phyloP scores from a whole-genome alignment of 306 rosid species.

The Gillenia trifoliata region DNA sequence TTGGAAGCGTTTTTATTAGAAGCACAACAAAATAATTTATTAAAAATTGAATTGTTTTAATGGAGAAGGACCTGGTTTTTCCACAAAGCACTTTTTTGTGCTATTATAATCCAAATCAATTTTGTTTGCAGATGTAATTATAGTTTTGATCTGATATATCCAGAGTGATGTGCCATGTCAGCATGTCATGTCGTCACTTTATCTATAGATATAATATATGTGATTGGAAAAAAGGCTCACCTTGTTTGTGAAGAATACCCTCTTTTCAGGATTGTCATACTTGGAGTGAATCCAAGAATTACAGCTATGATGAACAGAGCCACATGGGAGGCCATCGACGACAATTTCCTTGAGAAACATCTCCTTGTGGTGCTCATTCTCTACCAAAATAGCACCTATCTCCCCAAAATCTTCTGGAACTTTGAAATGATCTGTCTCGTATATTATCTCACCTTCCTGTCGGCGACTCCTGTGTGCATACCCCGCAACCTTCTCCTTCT shows the following conservation, averaged over 20 bases:
- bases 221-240: conserved; percentile 12
- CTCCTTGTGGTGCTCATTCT: conserved; percentile 60
- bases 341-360: conserved; percentile 38
- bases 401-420: conserved; percentile 45
- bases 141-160: background rate
- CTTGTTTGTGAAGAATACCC: conserved; percentile 68
- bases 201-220: background rate
- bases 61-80: too few relatives aligned
- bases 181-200: too few relatives aligned
- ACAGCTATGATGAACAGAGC: conserved; percentile 37
- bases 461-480: conserved; percentile 27
- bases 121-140: background rate
- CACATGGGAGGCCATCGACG: conserved; percentile 40
- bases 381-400: conserved; percentile 59
- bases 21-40: too few relatives aligned
- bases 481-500: conserved; percentile 33
- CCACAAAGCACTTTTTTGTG: too few relatives aligned
- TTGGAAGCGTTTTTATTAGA: too few relatives aligned
- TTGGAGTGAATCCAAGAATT: conserved; percentile 77
- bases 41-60: too few relatives aligned
- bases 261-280: conserved; percentile 36
- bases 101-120: background rate
- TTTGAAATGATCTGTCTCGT: conserved; percentile 45
- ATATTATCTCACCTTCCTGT: conserved; percentile 17
- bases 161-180: too few relatives aligned